These are phyloP conservation scores for Cryptococcus maquisensis DNA, from an alignment of 1,284 basidiomycete genomes.

Conservation along the genomic window DNA sequence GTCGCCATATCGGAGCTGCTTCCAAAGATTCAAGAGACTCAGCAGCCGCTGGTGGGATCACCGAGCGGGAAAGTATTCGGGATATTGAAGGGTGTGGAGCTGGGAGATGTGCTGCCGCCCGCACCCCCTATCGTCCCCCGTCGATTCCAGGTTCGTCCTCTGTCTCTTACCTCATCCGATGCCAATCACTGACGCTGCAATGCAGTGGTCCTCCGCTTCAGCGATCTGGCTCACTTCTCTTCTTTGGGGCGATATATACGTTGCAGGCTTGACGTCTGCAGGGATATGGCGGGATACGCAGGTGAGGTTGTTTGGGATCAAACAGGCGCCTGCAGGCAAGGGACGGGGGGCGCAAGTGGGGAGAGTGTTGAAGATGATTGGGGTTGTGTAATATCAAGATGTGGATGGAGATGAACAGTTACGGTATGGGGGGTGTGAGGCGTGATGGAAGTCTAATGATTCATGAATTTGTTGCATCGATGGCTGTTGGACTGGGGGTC, in stretches of 20 bases:
- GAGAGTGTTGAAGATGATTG: conserved; percentile 44
- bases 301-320: conserved; percentile 81
- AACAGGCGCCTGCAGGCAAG: conserved; percentile 57
- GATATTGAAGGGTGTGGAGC: conserved; percentile 57
- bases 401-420: too few relatives aligned
- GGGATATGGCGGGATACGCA: conserved; percentile 83
- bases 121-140: conserved; percentile 62
- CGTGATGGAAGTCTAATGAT: too few relatives aligned
- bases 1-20: conserved; percentile 77
- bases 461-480: too few relatives aligned
- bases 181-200: not conserved
- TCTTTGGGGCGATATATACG: conserved; percentile 89
- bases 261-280: conserved; percentile 69
- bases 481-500: too few relatives aligned
- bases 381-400: conserved; percentile 23
- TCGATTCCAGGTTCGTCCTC: conserved; percentile 58
- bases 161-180: not conserved
- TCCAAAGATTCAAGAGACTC: conserved; percentile 77
- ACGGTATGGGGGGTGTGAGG: too few relatives aligned
- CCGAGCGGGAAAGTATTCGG: conserved; percentile 56
- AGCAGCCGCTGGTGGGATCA: conserved; percentile 52
- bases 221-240: conserved; percentile 83
- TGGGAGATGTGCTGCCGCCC: conserved; percentile 71
- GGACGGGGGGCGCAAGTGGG: conserved; percentile 38
- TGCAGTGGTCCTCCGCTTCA: conserved; percentile 81